Percentiles rank a stretch among this genome's conserved stretches.
Conservation (phyloP, 305 asterid species). For the Solanum chacoense region DNA sequence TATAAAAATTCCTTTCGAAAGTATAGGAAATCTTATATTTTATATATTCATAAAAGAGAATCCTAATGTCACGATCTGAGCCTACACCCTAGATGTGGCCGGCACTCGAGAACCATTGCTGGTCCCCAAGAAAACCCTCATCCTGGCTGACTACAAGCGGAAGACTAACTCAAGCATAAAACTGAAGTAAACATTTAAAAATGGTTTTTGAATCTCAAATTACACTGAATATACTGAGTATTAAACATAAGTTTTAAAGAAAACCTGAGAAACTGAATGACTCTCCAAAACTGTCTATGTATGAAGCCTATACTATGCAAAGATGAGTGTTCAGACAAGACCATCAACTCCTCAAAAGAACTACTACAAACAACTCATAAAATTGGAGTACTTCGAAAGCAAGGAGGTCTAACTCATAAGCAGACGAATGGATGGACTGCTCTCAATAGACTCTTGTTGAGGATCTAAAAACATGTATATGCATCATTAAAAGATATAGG, state of each 20-base stretch:
- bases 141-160: not conserved
- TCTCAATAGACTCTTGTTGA: not conserved
- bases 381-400: not conserved
- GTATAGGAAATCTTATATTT: not conserved
- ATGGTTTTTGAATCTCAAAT: not conserved
- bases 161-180: not conserved
- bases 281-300: not conserved
- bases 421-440: not conserved
- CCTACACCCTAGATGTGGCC: not conserved
- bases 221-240: not conserved
- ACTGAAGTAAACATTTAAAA: not conserved
- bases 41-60: too few species aligned
- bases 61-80: not conserved
- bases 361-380: not conserved
- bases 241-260: not conserved
- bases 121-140: not conserved
- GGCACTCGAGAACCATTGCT: not conserved
- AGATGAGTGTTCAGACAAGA: not conserved
- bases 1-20: not conserved
- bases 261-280: not conserved
- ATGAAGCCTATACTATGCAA: not conserved
- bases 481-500: too few species aligned
- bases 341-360: not conserved
- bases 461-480: not conserved
- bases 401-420: not conserved